Evolutionary conservation across 2,329 filamentous ascomycete genomes (phyloP).

Genomic region (Epichloe scottii): DNA sequence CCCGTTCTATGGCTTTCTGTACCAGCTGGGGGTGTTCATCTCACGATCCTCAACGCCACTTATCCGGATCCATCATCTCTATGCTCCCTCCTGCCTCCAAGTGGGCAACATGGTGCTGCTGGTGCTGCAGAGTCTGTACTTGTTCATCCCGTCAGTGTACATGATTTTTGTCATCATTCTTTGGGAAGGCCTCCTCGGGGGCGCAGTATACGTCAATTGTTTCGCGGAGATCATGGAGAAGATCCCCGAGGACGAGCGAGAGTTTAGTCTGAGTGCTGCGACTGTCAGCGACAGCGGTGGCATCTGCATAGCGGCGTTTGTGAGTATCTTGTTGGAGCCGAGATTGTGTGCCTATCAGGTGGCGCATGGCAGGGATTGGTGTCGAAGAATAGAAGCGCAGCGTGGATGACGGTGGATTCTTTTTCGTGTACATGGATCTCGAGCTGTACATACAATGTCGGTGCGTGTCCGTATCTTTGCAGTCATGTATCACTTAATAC

Average conservation of each 20-base stretch:
- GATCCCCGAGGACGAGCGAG: slow-evolving; percentile 62
- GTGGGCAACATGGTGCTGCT: slow-evolving; percentile 64
- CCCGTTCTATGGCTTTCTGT: slow-evolving; percentile 86
- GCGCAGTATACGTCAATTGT: slow-evolving; percentile 87
- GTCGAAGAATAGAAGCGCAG: slow-evolving; percentile 39
- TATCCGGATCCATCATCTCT: slow-evolving; percentile 66
- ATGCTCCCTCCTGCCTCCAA: slow-evolving; percentile 72
- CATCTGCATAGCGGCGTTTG: slow-evolving; percentile 75
- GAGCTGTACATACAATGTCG: too few relatives aligned
- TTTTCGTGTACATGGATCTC: neutral
- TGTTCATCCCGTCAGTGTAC: slow-evolving; percentile 77
- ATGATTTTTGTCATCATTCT: slow-evolving; percentile 77
- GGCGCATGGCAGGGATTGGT: slow-evolving; percentile 63
- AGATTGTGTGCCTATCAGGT: slow-evolving; percentile 78
- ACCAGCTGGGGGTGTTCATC: slow-evolving; percentile 90
- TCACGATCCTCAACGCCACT: slow-evolving; percentile 87
- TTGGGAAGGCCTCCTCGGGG: slow-evolving; percentile 88
- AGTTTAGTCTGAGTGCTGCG: slow-evolving; percentile 83
- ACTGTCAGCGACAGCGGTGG: slow-evolving; percentile 87
- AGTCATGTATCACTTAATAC: too few relatives aligned
- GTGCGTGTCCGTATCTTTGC: too few relatives aligned
- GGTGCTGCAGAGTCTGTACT: slow-evolving; percentile 61
- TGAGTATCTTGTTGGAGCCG: slow-evolving; percentile 74
- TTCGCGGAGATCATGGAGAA: slow-evolving; percentile 89
- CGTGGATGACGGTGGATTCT: slow-evolving; percentile 1